phyloP scores from a whole-genome alignment of 768 basidiomycete genomes.

The Lactarius evosmus region DNA sequence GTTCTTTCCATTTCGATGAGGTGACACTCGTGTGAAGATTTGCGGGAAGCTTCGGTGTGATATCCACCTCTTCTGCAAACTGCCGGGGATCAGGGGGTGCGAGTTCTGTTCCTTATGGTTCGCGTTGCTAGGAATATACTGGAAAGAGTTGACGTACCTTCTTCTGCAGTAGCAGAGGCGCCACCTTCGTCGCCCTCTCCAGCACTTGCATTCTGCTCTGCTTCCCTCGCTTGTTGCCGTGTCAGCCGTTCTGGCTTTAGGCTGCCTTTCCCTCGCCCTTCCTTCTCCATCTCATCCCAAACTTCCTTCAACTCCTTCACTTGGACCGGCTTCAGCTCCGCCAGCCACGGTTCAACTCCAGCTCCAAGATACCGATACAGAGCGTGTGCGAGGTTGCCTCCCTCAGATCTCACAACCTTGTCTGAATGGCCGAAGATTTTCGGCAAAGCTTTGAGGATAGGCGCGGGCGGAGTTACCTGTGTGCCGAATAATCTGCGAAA shows the following conservation, averaged over 20 bases:
- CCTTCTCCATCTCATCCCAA: constrained; percentile 79
- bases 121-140: constrained; percentile 9
- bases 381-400: constrained; percentile 65
- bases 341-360: constrained; percentile 78
- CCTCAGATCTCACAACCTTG: constrained; percentile 93
- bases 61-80: constrained; percentile 78
- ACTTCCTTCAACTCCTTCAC: constrained; percentile 92
- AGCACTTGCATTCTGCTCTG: constrained; percentile 43
- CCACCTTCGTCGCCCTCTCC: constrained; percentile 38
- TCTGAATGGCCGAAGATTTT: constrained; percentile 95
- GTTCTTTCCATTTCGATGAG: constrained; percentile 98
- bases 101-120: constrained; percentile 38
- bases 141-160: constrained; percentile 41
- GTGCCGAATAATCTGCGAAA: constrained; percentile 69
- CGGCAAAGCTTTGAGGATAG: constrained; percentile 81
- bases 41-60: constrained; percentile 69
- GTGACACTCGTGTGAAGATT: constrained; percentile 70
- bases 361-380: constrained; percentile 83
- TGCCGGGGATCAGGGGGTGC: constrained; percentile 70
- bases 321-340: constrained; percentile 94
- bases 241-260: constrained; percentile 80
- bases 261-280: constrained; percentile 80
- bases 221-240: constrained; percentile 69
- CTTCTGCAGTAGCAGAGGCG: constrained; percentile 37
- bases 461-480: constrained; percentile 66